Evolutionary conservation across 2,329 filamentous ascomycete genomes (phyloP).

Genomic region (Aspergillus pseudoglaucus): DNA sequence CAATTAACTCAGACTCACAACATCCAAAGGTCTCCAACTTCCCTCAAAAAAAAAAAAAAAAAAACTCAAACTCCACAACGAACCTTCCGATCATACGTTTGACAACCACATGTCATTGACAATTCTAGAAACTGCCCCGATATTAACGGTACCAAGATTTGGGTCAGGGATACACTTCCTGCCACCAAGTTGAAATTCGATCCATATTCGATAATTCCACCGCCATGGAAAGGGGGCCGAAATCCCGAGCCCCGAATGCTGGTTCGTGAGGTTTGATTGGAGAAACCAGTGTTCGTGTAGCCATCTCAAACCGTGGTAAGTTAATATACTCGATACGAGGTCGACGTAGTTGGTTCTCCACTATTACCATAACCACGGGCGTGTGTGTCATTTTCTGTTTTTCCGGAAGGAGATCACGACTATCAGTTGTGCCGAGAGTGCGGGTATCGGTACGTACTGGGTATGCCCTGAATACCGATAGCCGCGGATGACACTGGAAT

Average conservation of each 20-base stretch:
- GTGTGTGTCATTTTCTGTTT: too few species aligned
- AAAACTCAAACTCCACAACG: background rate
- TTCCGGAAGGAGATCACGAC: too few species aligned
- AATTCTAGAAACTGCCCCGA: background rate
- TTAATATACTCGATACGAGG: too few species aligned
- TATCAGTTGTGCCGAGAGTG: too few species aligned
- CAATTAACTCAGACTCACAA: too few species aligned
- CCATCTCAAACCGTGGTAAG: too few species aligned
- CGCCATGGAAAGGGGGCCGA: background rate
- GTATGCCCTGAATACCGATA: background rate
- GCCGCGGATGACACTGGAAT: background rate
- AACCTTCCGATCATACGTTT: background rate
- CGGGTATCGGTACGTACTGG: too few species aligned
- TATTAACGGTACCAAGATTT: background rate
- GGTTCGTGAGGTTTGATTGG: too few species aligned
- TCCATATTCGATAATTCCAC: background rate
- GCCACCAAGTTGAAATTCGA: background rate
- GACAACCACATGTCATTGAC: slow-evolving; percentile 1
- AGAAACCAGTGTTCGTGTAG: background rate
- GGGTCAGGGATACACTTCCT: background rate
- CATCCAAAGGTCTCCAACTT: too few species aligned
- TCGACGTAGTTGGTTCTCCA: too few species aligned
- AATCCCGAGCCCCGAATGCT: background rate
- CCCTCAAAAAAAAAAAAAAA: background rate
- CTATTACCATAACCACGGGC: too few species aligned